Percentiles rank a stretch among this genome's conserved stretches.
These are phyloP conservation scores for Quercus alba DNA, from an alignment of 306 rosid species.

Conservation along the genomic window DNA sequence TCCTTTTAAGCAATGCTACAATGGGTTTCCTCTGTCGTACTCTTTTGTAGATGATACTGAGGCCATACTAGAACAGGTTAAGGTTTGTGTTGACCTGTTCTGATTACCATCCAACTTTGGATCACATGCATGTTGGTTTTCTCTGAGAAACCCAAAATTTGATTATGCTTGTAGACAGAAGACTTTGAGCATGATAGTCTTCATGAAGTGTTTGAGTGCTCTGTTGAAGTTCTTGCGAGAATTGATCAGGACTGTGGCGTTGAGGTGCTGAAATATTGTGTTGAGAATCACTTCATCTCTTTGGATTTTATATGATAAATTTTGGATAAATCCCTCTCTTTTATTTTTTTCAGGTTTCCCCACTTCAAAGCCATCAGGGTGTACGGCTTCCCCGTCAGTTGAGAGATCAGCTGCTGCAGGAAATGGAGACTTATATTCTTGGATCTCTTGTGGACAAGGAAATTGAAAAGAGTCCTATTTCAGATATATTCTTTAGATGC, in stretches of 20 bases:
- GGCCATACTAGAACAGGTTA: conserved; percentile 39
- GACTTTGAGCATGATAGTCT: conserved; percentile 46
- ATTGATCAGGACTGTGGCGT: conserved; percentile 42
- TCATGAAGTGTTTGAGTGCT: conserved; percentile 66
- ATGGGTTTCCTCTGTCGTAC: conserved; percentile 32
- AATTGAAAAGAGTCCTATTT: conserved; percentile 40
- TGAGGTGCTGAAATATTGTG: conserved; percentile 52
- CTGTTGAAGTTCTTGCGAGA: conserved; percentile 65
- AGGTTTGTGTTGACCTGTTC: conserved; percentile 39
- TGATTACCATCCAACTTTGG: conserved; percentile 9
- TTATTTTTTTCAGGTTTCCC: conserved; percentile 42
- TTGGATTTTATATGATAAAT: conserved; percentile 3
- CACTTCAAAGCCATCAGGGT: conserved; percentile 33
- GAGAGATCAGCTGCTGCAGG: conserved; percentile 63
- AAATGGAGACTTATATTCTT: conserved; percentile 68
- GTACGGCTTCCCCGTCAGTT: conserved; percentile 62
- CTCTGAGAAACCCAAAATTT: conserved; percentile 12
- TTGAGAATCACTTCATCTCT: conserved; percentile 14
- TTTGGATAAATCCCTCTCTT: conserved; percentile 7
- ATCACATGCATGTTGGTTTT: conserved; percentile 4
- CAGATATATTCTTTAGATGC: conserved; percentile 61
- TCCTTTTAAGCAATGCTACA: conserved; percentile 45
- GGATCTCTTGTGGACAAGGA: conserved; percentile 53
- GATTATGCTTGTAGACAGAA: conserved; percentile 51
- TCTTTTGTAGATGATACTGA: conserved; percentile 37